phyloP scores from a whole-genome alignment of 148 eudicot genomes.

The Gaultheria prostrata region DNA sequence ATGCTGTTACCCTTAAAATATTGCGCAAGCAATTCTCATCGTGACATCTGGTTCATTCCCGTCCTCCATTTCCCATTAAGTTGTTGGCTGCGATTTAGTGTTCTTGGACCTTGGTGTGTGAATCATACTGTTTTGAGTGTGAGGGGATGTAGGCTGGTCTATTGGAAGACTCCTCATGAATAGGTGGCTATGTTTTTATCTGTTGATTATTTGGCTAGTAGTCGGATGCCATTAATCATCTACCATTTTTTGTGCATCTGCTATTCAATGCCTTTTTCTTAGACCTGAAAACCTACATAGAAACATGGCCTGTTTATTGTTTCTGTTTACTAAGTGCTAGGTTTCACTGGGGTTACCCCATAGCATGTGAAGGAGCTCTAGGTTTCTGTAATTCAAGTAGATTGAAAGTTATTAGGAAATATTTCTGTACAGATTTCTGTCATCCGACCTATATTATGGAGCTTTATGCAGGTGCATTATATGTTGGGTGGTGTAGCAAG shows the following conservation, averaged over 20 bases:
- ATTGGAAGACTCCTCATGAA: background rate
- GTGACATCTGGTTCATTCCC: background rate
- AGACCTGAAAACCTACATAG: background rate
- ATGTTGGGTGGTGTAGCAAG: conserved; percentile 90
- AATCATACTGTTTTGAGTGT: background rate
- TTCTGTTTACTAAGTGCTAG: background rate
- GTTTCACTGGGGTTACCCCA: background rate
- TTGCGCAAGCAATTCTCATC: background rate
- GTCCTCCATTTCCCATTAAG: background rate
- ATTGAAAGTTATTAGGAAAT: background rate
- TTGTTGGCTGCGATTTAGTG: background rate
- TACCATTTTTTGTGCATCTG: background rate
- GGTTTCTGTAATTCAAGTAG: background rate
- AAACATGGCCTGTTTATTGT: background rate
- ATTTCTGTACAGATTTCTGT: background rate
- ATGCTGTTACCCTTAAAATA: background rate
- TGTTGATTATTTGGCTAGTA: background rate
- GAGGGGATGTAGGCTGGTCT: background rate
- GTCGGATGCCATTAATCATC: background rate
- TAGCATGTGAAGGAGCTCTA: background rate
- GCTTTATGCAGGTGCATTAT: conserved; percentile 48
- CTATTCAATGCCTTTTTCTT: background rate
- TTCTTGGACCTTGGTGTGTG: background rate
- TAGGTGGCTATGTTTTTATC: background rate
- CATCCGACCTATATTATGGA: background rate